These are phyloP conservation scores for Ustilago curta DNA, from an alignment of 1,284 basidiomycete genomes.

Conservation along the genomic window DNA sequence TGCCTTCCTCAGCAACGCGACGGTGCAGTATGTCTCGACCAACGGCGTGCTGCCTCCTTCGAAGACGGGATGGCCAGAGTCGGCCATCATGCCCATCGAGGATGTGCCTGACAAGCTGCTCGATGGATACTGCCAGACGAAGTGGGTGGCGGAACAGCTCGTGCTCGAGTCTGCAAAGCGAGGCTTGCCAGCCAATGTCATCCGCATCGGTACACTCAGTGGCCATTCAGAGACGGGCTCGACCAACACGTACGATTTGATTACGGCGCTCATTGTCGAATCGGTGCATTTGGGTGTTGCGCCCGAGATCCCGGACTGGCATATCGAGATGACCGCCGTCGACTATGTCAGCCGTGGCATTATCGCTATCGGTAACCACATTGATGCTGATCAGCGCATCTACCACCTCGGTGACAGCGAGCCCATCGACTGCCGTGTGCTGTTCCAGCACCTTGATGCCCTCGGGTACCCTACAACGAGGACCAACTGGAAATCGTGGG, in stretches of 20 bases:
- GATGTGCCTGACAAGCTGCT: slow-evolving; percentile 65
- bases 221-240: slow-evolving; percentile 66
- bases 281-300: slow-evolving; percentile 65
- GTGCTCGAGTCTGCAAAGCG: slow-evolving; percentile 62
- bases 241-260: slow-evolving; percentile 67
- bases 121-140: slow-evolving; percentile 70
- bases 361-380: slow-evolving; percentile 57
- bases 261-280: slow-evolving; percentile 67
- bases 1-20: slow-evolving; percentile 66
- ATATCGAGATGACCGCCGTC: slow-evolving; percentile 67
- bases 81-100: slow-evolving; percentile 58
- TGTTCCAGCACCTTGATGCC: slow-evolving; percentile 61
- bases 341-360: slow-evolving; percentile 66
- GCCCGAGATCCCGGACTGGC: slow-evolving; percentile 63
- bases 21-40: slow-evolving; percentile 69
- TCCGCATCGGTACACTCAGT: slow-evolving; percentile 68
- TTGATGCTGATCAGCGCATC: slow-evolving; percentile 55
- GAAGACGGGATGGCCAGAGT: slow-evolving; percentile 63
- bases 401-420: slow-evolving; percentile 66
- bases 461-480: slow-evolving; percentile 62
- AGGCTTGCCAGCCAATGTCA: slow-evolving; percentile 66
- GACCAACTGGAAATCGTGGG: slow-evolving; percentile 65
- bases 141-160: slow-evolving; percentile 70
- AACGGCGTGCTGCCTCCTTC: slow-evolving; percentile 68
- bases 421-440: slow-evolving; percentile 53